Evolutionary conservation across 441 rosid genomes (phyloP).

Genomic region (Omphalea diandra): DNA sequence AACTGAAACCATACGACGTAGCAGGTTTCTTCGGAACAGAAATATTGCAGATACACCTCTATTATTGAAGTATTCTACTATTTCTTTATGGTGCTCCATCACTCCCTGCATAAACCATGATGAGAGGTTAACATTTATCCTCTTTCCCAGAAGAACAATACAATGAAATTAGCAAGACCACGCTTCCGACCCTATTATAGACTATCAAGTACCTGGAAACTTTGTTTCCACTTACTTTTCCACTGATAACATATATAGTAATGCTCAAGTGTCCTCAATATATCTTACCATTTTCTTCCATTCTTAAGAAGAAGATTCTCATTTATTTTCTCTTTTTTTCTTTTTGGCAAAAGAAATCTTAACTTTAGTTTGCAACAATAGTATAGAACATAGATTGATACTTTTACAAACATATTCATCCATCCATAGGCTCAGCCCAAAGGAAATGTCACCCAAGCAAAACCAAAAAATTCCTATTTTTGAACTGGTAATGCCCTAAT

Average conservation of each 20-base stretch:
- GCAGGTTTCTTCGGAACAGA: constrained; percentile 72
- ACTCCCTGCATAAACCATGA: constrained; percentile 54
- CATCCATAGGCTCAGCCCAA: background rate
- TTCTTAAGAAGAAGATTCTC: background rate
- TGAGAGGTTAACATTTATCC: background rate
- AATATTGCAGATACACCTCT: constrained; percentile 73
- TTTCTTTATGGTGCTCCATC: constrained; percentile 57
- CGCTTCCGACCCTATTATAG: no score
- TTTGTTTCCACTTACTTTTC: background rate
- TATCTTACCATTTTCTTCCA: background rate
- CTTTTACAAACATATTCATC: background rate
- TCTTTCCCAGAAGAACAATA: constrained; percentile 1
- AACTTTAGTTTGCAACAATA: no score
- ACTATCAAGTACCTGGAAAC: background rate
- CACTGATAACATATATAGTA: background rate
- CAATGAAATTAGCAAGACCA: background rate
- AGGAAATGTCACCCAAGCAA: background rate
- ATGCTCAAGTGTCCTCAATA: no score
- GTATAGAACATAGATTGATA: background rate
- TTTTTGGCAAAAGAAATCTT: background rate
- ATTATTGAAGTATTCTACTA: constrained; percentile 73
- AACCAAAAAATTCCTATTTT: background rate
- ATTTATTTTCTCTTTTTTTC: no score
- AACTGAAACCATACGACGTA: constrained; percentile 84
- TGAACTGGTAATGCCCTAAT: background rate